phyloP scores from a whole-genome alignment of 495 filamentous ascomycete species.

The Lasiosphaeria ovina region DNA sequence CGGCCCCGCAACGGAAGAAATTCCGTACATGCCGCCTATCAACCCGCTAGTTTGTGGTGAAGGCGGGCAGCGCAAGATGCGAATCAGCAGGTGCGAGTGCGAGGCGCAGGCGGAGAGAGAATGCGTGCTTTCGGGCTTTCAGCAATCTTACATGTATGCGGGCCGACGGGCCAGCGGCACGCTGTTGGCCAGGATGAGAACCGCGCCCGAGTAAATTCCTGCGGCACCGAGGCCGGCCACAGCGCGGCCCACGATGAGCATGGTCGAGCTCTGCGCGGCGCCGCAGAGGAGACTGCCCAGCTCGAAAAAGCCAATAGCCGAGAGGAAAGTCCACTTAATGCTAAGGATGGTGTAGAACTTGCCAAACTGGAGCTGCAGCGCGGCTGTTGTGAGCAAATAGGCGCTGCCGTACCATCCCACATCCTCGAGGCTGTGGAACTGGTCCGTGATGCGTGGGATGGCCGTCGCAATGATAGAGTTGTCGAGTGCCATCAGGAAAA shows the following conservation, averaged over 20 bases:
- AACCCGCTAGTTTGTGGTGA: no score
- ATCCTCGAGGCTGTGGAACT: constrained; percentile 40
- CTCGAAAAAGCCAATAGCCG: constrained; percentile 40
- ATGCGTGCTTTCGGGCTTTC: background rate
- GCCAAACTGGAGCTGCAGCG: constrained; percentile 47
- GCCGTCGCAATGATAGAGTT: constrained; percentile 55
- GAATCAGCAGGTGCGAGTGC: background rate
- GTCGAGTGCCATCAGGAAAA: constrained; percentile 57
- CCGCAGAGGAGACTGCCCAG: constrained; percentile 47
- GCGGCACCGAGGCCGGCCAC: constrained; percentile 46
- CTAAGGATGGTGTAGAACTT: constrained; percentile 48
- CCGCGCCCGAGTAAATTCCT: constrained; percentile 44
- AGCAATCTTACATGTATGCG: background rate
- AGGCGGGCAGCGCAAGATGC: background rate
- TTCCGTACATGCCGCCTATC: background rate
- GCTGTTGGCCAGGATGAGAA: constrained; percentile 45
- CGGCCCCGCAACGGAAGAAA: background rate
- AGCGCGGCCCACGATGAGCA: constrained; percentile 49
- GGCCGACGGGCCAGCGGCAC: background rate
- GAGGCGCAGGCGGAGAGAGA: background rate
- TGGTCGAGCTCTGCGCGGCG: constrained; percentile 40
- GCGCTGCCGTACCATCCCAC: constrained; percentile 48
- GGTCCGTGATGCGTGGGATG: constrained; percentile 39
- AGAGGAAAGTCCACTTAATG: constrained; percentile 42
- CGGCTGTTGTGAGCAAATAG: constrained; percentile 49